Evolutionary conservation across 2,329 filamentous ascomycete species (phyloP).

Genomic region (Ophiosphaerella herpotricha): DNA sequence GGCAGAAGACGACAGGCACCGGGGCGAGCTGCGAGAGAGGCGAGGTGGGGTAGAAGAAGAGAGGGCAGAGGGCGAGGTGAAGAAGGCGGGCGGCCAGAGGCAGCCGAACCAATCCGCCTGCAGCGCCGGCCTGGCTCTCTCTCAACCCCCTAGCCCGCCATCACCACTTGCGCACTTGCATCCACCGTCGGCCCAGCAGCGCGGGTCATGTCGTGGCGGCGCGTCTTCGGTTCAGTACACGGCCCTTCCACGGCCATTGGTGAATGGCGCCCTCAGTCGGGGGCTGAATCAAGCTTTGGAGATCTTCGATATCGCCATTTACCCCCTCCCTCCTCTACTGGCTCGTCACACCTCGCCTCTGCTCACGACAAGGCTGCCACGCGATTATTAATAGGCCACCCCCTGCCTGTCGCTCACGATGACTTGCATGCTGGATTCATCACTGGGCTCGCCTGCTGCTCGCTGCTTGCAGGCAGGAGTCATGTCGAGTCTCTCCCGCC

Average conservation of each 20-base stretch:
- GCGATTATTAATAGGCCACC: conserved; percentile 4
- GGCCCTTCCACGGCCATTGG: conserved; percentile 10
- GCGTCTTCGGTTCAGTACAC: conserved; percentile 23
- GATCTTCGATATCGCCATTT: conserved; percentile 30
- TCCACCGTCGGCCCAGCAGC: conserved; percentile 14
- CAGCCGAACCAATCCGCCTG: conserved; percentile 28
- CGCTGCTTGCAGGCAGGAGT: too few species aligned
- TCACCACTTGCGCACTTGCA: too few species aligned
- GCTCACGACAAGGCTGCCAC: conserved; percentile 33
- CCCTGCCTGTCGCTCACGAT: not conserved
- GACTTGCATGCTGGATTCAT: too few species aligned
- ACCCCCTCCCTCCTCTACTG: conserved; percentile 25
- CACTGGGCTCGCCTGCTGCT: too few species aligned
- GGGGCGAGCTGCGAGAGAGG: conserved; percentile 17
- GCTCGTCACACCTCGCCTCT: conserved; percentile 32
- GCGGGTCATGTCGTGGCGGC: conserved; percentile 28
- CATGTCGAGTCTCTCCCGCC: too few species aligned
- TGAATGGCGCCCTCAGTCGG: conserved; percentile 16
- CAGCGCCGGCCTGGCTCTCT: conserved; percentile 1
- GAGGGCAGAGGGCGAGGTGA: conserved; percentile 9
- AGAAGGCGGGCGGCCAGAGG: not conserved
- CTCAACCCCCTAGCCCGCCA: not conserved
- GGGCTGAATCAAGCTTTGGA: conserved; percentile 43
- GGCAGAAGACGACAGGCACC: conserved; percentile 1
- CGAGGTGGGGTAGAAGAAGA: conserved; percentile 31